These are phyloP conservation scores for Pilobolus umbonatus DNA, from an alignment of 192 early-diverging fungal species.

Conservation along the genomic window DNA sequence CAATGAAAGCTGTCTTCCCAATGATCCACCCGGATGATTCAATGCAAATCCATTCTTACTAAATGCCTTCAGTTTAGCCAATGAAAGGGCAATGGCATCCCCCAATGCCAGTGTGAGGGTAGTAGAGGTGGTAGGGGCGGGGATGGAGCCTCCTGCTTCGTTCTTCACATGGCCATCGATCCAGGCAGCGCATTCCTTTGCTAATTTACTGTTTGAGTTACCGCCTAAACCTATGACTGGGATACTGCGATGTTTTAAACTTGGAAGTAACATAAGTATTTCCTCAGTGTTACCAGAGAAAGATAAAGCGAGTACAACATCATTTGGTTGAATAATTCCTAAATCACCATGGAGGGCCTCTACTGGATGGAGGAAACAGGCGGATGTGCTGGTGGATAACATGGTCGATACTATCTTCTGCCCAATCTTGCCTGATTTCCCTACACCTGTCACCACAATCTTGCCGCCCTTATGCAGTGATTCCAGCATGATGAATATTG, in stretches of 20 bases:
- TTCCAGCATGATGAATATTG: conserved; percentile 29
- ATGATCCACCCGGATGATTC: conserved; percentile 43
- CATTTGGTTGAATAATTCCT: conserved; percentile 27
- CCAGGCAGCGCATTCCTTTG: conserved; percentile 36
- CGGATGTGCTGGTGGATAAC: conserved; percentile 34
- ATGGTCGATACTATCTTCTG: conserved; percentile 42
- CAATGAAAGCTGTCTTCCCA: conserved; percentile 32
- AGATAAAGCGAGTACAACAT: conserved; percentile 38
- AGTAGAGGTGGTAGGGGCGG: conserved; percentile 42
- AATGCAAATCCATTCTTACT: conserved; percentile 35
- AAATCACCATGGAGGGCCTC: conserved; percentile 46
- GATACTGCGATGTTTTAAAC: conserved; percentile 33
- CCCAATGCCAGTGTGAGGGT: conserved; percentile 42
- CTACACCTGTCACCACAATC: conserved; percentile 42
- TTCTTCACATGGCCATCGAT: conserved; percentile 35
- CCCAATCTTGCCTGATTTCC: conserved; percentile 46
- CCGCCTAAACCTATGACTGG: conserved; percentile 40
- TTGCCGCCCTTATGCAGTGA: conserved; percentile 38
- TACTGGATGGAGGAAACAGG: conserved; percentile 40
- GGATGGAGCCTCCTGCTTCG: conserved; percentile 36
- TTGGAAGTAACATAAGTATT: conserved; percentile 32
- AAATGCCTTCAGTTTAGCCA: conserved; percentile 34
- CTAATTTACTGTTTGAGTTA: conserved; percentile 36
- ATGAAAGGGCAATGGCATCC: conserved; percentile 37
- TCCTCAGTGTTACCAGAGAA: conserved; percentile 47